Evolutionary conservation across 768 basidiomycete species (phyloP).

Genomic region (Pisolithus tinctorius): DNA sequence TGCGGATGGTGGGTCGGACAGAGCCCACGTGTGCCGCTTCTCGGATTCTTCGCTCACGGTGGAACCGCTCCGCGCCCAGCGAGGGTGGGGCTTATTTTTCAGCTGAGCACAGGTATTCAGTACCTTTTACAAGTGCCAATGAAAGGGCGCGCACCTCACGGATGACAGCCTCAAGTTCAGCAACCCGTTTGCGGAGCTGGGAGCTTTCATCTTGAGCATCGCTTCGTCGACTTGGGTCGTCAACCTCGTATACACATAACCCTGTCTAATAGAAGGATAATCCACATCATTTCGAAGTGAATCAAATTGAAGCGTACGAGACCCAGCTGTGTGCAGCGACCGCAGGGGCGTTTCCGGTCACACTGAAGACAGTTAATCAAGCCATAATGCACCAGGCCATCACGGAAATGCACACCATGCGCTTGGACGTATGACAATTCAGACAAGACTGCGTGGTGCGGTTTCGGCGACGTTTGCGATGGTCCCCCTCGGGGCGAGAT

Average conservation of each 20-base stretch:
- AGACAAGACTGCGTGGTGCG: slow-evolving; percentile 69
- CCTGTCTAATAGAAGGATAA: slow-evolving; percentile 48
- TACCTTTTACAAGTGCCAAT: not conserved
- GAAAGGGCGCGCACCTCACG: slow-evolving; percentile 47
- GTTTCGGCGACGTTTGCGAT: slow-evolving; percentile 59
- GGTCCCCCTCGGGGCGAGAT: slow-evolving; percentile 39
- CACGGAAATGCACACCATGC: slow-evolving; percentile 45
- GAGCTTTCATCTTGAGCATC: slow-evolving; percentile 53
- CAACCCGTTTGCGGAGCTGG: slow-evolving; percentile 64
- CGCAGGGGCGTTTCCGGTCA: slow-evolving; percentile 42
- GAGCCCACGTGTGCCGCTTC: slow-evolving; percentile 16
- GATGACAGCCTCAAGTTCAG: slow-evolving; percentile 78
- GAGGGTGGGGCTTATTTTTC: slow-evolving; percentile 68
- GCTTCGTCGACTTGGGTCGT: slow-evolving; percentile 57
- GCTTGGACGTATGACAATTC: slow-evolving; percentile 68
- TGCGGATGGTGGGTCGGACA: slow-evolving; percentile 13
- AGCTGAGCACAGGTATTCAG: slow-evolving; percentile 33
- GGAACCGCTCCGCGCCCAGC: slow-evolving; percentile 38
- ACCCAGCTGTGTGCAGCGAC: slow-evolving; percentile 37
- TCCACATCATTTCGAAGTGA: slow-evolving; percentile 14
- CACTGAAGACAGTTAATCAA: slow-evolving; percentile 25
- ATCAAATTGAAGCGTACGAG: slow-evolving; percentile 25
- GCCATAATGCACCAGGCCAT: not conserved
- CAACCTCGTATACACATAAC: slow-evolving; percentile 79
- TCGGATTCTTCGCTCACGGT: slow-evolving; percentile 20